These are phyloP conservation scores for Planoprotostelium fungivorum DNA, from an alignment of 78 protist species.

Conservation along the genomic window DNA sequence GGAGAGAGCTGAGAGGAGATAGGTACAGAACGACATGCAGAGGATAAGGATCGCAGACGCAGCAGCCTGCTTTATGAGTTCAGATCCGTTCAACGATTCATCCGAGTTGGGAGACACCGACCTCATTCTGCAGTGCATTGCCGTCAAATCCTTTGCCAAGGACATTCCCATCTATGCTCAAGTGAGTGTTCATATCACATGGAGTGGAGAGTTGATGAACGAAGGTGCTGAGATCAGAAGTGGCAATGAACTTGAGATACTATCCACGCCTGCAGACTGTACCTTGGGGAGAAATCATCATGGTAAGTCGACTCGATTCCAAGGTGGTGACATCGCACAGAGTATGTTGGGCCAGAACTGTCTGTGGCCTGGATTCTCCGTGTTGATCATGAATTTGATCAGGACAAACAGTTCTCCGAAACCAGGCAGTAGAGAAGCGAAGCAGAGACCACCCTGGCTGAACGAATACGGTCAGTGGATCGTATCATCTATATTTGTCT, in stretches of 20 bases:
- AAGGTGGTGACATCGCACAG: too few species aligned
- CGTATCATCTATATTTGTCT: background rate
- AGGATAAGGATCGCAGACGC: background rate
- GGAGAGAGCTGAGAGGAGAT: background rate
- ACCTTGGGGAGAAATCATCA: background rate
- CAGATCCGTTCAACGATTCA: background rate
- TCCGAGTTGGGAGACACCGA: background rate
- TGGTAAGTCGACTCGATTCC: too few species aligned
- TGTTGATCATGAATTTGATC: background rate
- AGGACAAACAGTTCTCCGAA: background rate
- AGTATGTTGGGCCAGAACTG: background rate
- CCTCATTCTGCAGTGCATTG: background rate
- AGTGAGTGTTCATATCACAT: background rate
- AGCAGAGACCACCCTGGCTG: background rate
- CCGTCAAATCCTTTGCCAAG: background rate
- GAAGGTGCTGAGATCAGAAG: background rate
- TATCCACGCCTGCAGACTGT: background rate
- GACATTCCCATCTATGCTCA: background rate
- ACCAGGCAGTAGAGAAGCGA: background rate
- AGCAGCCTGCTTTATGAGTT: background rate
- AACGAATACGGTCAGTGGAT: background rate
- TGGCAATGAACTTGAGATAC: background rate
- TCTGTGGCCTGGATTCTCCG: background rate
- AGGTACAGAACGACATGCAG: background rate
- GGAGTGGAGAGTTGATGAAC: background rate